Conservation (phyloP, 305 asterid species). For the Rubia peregrina region DNA sequence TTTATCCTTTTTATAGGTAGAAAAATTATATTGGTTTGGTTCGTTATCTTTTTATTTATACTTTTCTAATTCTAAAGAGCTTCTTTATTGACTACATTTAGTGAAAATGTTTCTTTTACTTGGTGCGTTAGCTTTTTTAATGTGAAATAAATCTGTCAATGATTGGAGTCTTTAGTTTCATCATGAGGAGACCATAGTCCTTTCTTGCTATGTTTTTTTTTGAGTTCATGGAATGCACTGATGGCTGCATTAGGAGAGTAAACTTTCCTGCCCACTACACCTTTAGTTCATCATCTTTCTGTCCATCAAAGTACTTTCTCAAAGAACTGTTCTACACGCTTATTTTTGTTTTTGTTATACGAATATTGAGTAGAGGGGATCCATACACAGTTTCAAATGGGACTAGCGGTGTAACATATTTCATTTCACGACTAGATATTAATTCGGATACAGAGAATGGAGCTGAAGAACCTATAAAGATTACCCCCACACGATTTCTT, state of each 20-base stretch:
- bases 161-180: neutral
- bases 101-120: neutral
- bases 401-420: constrained; percentile 46
- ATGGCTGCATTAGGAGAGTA: constrained; percentile 3
- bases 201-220: neutral
- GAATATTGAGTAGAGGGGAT: constrained; percentile 45
- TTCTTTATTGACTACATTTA: neutral
- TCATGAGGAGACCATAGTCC: neutral
- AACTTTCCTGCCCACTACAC: neutral
- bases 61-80: constrained; percentile 4
- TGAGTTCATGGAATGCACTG: neutral
- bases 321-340: neutral
- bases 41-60: neutral
- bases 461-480: constrained; percentile 34
- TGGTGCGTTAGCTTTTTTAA: neutral
- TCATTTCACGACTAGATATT: constrained; percentile 63
- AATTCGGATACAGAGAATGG: constrained; percentile 33
- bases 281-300: neutral
- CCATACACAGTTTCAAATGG: constrained; percentile 46
- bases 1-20: neutral
- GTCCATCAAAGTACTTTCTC: neutral
- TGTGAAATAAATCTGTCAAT: neutral
- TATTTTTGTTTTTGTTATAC: constrained; percentile 12
- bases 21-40: constrained; percentile 1
- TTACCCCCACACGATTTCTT: constrained; percentile 33